Evolutionary conservation across 495 filamentous ascomycete species (phyloP), one percentile per base, ranked within the genome.

Genomic region (Arthonia radiata): DNA sequence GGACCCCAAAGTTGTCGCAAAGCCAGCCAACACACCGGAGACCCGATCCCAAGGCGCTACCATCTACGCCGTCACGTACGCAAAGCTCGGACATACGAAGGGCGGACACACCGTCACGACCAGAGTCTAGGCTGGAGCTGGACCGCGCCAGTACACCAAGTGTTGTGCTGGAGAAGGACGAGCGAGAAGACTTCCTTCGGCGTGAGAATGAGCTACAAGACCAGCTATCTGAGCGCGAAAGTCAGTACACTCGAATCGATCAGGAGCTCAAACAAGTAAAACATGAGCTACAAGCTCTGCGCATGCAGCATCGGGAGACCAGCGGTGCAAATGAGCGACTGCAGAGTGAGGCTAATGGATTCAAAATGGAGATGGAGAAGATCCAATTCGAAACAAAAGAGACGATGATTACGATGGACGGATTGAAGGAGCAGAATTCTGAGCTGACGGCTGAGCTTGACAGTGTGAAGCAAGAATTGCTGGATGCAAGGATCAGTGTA

Each of bases 191-290:
- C 42, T 97, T 94, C 45, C 53, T 97, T 25, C 63, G 81, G 34
- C 69, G 86, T 21, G 86, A 97, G 47, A 97, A 94, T 36, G 86
- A 94, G 40, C 57, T 97, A 10, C 86, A 97, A 36, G 86, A 94
- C 41, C 86, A 94, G 50, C 54, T 97, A 24, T 67, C 86, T 4
- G 86, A 97, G 45, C 86, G 71, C 43, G 86, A 97, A 45, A 67
- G 72, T 1, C 68, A 75, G 31, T 63, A 91, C 18, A 66, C 67
- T 3, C 59, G 64, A 18, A 64, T 71, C 5, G 86, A 94, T 41
- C 65, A 77, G 40, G 61, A 62, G 26, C 53, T 93, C 10, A 68
- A 62, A 31, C 73, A 83, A 28, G 69, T 67, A 4, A 78, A 71
- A 41, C 78, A 89, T 29, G 89, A 97, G 48, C 53, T 93, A 7